Conservation (phyloP, 2,329 filamentous ascomycete species). For the Penicillium sp. region DNA sequence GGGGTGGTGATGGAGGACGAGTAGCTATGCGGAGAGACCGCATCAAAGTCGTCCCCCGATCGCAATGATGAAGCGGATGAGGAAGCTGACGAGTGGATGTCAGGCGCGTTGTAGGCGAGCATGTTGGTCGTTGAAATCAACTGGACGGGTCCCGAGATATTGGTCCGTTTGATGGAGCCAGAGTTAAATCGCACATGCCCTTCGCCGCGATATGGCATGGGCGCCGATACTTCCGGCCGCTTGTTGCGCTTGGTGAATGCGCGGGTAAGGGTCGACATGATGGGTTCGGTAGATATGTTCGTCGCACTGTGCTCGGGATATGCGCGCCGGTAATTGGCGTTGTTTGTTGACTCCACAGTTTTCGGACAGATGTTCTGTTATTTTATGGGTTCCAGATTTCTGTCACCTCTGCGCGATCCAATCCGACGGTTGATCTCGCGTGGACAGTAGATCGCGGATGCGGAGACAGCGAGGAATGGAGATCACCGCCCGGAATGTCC, state of each 20-base stretch:
- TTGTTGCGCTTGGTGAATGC: conserved; percentile 53
- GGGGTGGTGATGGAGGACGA: conserved; percentile 53
- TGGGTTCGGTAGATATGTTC: conserved; percentile 10
- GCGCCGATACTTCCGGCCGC: conserved; percentile 47
- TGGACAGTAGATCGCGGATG: conserved; percentile 31
- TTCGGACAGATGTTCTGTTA: not conserved
- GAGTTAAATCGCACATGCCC: conserved; percentile 47
- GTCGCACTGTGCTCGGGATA: not conserved
- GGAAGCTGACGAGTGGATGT: conserved; percentile 58
- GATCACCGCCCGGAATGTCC: conserved; percentile 33
- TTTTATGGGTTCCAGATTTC: conserved; percentile 3
- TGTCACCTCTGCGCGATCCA: conserved; percentile 9
- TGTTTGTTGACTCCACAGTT: conserved; percentile 11
- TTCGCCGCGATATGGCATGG: conserved; percentile 46
- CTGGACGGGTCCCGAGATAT: conserved; percentile 82
- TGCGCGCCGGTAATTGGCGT: conserved; percentile 1
- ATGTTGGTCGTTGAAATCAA: conserved; percentile 94
- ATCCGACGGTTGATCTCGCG: conserved; percentile 25
- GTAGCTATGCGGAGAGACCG: conserved; percentile 49
- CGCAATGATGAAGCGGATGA: conserved; percentile 57
- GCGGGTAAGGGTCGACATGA: conserved; percentile 44
- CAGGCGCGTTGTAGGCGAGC: conserved; percentile 90
- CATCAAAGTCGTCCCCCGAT: conserved; percentile 68
- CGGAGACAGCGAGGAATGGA: conserved; percentile 33
- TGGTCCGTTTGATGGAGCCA: conserved; percentile 48